Conservation (phyloP, 2,329 filamentous ascomycete species). For the Neonectria hederae region DNA sequence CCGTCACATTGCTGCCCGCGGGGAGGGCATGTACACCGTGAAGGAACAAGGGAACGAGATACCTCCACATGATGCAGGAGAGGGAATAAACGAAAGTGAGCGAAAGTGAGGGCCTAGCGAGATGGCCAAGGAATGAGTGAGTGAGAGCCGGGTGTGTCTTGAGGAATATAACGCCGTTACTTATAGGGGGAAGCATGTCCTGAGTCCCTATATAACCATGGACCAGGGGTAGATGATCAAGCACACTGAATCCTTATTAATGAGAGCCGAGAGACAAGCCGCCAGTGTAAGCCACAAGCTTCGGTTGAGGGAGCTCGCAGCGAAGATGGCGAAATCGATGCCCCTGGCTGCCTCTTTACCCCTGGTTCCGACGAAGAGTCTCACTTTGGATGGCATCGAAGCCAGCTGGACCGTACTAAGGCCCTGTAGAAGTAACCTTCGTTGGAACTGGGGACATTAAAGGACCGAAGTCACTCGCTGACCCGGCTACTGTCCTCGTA, state of each 20-base stretch:
- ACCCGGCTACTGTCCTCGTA: too few species aligned
- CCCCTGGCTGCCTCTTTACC: constrained; percentile 15
- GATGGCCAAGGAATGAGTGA: neutral
- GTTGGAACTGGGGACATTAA: constrained; percentile 20
- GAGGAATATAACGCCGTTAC: neutral
- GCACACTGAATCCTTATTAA: neutral
- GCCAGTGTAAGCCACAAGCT: neutral
- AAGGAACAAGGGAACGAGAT: constrained; percentile 25
- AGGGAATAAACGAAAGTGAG: constrained; percentile 29
- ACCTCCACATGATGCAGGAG: constrained; percentile 34
- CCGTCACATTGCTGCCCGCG: constrained; percentile 25
- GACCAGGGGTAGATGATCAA: neutral
- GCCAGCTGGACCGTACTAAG: neutral
- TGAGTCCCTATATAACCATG: neutral
- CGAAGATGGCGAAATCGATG: constrained; percentile 12
- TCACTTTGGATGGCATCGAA: neutral
- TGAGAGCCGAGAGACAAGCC: constrained; percentile 11
- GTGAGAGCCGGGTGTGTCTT: neutral
- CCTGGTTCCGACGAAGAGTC: neutral
- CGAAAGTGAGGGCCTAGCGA: neutral
- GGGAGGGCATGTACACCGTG: constrained; percentile 21
- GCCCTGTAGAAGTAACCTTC: neutral
- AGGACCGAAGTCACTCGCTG: constrained; percentile 20
- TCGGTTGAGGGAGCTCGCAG: neutral
- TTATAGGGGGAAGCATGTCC: constrained; percentile 10